Evolutionary conservation across 345 rosid species (phyloP).

Genomic region (Hibiscus mutabilis): DNA sequence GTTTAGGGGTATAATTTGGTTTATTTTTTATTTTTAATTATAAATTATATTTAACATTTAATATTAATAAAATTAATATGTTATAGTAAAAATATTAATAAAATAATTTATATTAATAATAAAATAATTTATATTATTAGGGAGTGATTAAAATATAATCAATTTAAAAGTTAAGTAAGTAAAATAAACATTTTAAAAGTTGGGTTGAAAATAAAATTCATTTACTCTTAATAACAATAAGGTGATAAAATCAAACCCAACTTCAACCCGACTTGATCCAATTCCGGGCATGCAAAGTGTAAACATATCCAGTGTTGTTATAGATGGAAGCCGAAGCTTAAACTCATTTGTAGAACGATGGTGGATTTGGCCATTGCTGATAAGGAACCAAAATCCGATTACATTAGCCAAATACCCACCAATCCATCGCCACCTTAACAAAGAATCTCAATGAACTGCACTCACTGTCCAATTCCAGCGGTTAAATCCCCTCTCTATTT

Average conservation of each 20-base stretch:
- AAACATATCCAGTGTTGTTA: neutral
- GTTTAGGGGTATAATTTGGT: no score
- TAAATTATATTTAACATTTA: no score
- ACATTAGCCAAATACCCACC: conserved; percentile 22
- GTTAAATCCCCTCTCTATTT: conserved; percentile 14
- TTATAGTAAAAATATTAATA: no score
- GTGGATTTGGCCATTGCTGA: neutral
- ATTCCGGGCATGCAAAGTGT: neutral
- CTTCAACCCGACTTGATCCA: neutral
- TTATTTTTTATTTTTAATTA: no score
- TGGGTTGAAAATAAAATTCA: no score
- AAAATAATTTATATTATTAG: no score
- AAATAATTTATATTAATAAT: no score
- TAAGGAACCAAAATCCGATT: conserved; percentile 56
- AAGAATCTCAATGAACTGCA: conserved; percentile 26
- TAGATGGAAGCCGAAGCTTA: neutral
- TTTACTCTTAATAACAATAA: no score
- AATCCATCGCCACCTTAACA: conserved; percentile 1
- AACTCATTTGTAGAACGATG: neutral
- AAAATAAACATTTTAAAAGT: no score
- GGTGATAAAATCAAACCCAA: neutral
- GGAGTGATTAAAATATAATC: no score
- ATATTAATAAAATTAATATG: no score
- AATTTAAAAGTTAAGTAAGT: no score
- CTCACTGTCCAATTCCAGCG: conserved; percentile 18